Conservation (phyloP, 768 basidiomycete species). For the Boletus eberwhitei region DNA sequence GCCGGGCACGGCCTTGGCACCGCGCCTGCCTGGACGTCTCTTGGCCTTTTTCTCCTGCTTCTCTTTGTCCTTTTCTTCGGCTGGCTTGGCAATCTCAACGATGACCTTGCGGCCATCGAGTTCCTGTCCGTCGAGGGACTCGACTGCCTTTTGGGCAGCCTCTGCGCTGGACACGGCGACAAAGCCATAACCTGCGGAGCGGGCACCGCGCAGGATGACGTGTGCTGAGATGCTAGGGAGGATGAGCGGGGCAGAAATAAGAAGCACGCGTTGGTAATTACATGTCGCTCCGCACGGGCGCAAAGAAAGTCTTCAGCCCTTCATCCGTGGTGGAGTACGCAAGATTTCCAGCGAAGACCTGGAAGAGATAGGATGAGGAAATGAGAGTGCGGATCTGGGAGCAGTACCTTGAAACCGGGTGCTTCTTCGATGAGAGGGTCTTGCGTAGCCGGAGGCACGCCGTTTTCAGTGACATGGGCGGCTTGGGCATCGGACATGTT, state of each 20-base stretch:
- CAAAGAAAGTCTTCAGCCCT: constrained; percentile 93
- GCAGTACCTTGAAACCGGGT: constrained; percentile 72
- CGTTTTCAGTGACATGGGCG: constrained; percentile 79
- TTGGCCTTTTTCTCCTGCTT: constrained; percentile 75
- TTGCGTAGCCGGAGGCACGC: constrained; percentile 79
- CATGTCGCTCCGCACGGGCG: constrained; percentile 83
- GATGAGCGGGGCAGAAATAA: constrained; percentile 8
- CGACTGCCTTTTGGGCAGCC: constrained; percentile 84
- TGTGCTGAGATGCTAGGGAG: constrained; percentile 68
- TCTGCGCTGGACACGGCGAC: constrained; percentile 78
- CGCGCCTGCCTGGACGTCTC: constrained; percentile 83
- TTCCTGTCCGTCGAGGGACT: constrained; percentile 81
- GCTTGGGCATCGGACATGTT: constrained; percentile 90
- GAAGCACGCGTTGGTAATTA: constrained; percentile 42
- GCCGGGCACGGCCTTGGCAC: constrained; percentile 81
- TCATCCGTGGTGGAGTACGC: constrained; percentile 92
- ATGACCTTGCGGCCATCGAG: constrained; percentile 87
- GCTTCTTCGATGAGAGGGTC: constrained; percentile 63
- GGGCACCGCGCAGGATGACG: constrained; percentile 80
- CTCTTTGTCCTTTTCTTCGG: constrained; percentile 78
- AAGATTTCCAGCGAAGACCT: constrained; percentile 97
- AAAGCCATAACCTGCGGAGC: constrained; percentile 92
- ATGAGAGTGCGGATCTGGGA: constrained; percentile 16
- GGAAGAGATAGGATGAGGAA: constrained; percentile 10
- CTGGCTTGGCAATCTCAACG: constrained; percentile 90